Percentiles rank a stretch among this genome's conserved stretches.
Conservation (phyloP, 2,329 filamentous ascomycete genomes). For the Xylariaceae sp. region DNA sequence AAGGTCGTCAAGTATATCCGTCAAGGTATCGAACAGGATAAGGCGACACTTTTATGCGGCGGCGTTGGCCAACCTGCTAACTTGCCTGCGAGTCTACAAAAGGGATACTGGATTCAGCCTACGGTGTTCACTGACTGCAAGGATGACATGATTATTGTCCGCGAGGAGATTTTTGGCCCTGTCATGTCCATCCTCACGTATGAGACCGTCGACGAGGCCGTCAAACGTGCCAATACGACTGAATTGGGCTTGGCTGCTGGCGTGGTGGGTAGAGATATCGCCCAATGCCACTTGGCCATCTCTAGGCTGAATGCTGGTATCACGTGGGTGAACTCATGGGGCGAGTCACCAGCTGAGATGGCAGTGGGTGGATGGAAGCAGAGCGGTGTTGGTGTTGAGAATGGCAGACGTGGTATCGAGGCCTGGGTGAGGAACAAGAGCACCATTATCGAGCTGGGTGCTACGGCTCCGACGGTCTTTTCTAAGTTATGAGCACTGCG, state of each 20-base stretch:
- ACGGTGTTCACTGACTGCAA: constrained; percentile 84
- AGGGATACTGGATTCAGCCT: constrained; percentile 79
- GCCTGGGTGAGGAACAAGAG: constrained; percentile 85
- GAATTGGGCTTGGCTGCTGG: constrained; percentile 76
- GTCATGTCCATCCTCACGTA: constrained; percentile 80
- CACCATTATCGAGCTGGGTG: constrained; percentile 77
- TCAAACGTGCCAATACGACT: constrained; percentile 70
- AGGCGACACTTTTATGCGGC: constrained; percentile 68
- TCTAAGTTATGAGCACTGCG: constrained; percentile 51
- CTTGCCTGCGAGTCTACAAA: constrained; percentile 44
- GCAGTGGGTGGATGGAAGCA: constrained; percentile 88
- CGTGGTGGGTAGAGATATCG: constrained; percentile 73
- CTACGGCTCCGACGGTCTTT: constrained; percentile 66
- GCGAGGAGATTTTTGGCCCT: constrained; percentile 84
- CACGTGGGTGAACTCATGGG: constrained; percentile 91
- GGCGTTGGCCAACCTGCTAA: constrained; percentile 55
- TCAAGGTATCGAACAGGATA: constrained; percentile 68
- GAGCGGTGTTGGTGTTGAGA: constrained; percentile 83
- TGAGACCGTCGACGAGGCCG: constrained; percentile 61
- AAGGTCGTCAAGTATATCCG: constrained; percentile 75
- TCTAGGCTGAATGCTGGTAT: constrained; percentile 73
- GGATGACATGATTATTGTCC: constrained; percentile 72
- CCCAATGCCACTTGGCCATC: constrained; percentile 66
- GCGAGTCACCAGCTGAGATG: constrained; percentile 89
- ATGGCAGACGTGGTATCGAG: constrained; percentile 71